Evolutionary conservation across 192 early-diverging fungal species (phyloP).

Genomic region (Coemansia sp.): DNA sequence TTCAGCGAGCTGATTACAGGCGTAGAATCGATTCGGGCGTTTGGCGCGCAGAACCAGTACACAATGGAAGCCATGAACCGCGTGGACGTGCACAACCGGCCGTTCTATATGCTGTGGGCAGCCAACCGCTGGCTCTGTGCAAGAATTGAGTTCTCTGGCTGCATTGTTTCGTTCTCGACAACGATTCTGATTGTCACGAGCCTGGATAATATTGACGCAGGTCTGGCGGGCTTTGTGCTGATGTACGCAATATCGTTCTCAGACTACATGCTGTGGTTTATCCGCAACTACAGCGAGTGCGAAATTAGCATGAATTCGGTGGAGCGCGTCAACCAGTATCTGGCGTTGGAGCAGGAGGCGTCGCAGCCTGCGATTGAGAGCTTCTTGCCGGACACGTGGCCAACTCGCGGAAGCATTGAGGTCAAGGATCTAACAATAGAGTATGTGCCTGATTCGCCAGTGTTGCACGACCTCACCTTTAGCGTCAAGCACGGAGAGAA

Average conservation of each 20-base stretch:
- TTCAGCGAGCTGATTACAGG: constrained; percentile 81
- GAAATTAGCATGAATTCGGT: constrained; percentile 88
- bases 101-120: constrained; percentile 84
- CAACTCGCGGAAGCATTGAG: constrained; percentile 66
- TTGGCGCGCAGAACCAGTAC: constrained; percentile 75
- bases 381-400: constrained; percentile 66
- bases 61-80: constrained; percentile 62
- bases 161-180: constrained; percentile 72
- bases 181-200: constrained; percentile 64
- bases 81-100: constrained; percentile 78
- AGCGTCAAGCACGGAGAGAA: constrained; percentile 69
- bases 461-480: constrained; percentile 78
- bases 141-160: constrained; percentile 78
- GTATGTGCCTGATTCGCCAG: constrained; percentile 77
- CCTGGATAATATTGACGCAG: constrained; percentile 69
- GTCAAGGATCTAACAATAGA: constrained; percentile 68
- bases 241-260: constrained; percentile 87
- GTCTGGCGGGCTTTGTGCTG: constrained; percentile 84
- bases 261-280: constrained; percentile 74
- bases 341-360: constrained; percentile 78
- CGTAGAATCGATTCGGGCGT: constrained; percentile 82
- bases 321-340: constrained; percentile 85
- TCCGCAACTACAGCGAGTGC: constrained; percentile 77
- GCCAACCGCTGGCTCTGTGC: constrained; percentile 90
- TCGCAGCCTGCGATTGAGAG: constrained; percentile 15